These are phyloP conservation scores for Blastobotrys robertii DNA, from an alignment of 805 yeast genomes.

Conservation along the genomic window DNA sequence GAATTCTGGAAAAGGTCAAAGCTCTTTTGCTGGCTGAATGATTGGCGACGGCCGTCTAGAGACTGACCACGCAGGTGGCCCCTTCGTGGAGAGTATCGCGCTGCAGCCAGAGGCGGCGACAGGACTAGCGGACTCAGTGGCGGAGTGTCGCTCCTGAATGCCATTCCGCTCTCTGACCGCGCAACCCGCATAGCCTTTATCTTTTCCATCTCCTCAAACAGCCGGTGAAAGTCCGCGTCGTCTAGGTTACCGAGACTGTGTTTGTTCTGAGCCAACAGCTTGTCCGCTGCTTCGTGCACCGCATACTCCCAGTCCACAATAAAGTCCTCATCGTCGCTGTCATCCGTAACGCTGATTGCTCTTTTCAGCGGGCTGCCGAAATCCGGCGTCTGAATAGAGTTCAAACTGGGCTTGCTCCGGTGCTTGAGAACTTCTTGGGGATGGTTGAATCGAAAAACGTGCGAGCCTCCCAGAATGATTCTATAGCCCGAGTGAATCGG, in stretches of 20 bases:
- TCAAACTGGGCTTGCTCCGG: background rate
- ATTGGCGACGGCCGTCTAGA: too few relatives aligned
- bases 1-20: too few relatives aligned
- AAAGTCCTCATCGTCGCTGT: too few relatives aligned
- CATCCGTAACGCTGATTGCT: too few relatives aligned
- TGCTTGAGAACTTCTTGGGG: constrained; percentile 7
- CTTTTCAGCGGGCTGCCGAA: too few relatives aligned
- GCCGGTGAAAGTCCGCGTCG: background rate
- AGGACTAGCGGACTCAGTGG: too few relatives aligned
- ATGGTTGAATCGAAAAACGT: constrained; percentile 20
- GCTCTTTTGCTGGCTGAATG: too few relatives aligned
- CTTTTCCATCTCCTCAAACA: constrained; percentile 1
- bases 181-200: background rate
- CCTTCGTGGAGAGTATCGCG: too few relatives aligned
- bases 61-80: too few relatives aligned
- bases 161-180: background rate
- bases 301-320: constrained; percentile 1
- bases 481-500: constrained; percentile 19
- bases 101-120: too few relatives aligned
- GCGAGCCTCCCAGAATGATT: constrained; percentile 17
- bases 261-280: background rate
- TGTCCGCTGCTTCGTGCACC: background rate
- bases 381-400: background rate
- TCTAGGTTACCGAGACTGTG: background rate
- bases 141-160: too few relatives aligned